These are phyloP conservation scores for Phyllosticta ampelicida DNA, from an alignment of 2,329 filamentous ascomycete species.

Conservation along the genomic window DNA sequence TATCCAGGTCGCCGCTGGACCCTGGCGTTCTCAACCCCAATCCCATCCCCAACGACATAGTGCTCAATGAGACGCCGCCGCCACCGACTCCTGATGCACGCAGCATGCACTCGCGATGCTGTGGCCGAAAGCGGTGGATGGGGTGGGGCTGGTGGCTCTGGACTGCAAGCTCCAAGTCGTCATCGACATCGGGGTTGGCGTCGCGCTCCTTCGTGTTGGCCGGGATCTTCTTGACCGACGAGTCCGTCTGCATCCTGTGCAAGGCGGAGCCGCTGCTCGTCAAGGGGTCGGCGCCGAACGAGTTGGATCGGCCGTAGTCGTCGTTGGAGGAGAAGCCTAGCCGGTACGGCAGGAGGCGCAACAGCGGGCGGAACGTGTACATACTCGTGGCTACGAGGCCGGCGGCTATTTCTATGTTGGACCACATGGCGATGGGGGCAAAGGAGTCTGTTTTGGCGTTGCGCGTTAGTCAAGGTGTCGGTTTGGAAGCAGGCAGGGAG, in stretches of 20 bases:
- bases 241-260: background rate
- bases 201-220: background rate
- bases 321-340: background rate
- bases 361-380: background rate
- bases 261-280: background rate
- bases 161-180: background rate
- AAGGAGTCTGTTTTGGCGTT: background rate
- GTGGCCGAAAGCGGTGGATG: background rate
- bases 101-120: background rate
- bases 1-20: background rate
- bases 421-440: background rate
- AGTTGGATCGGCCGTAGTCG: background rate
- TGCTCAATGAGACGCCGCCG: background rate
- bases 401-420: background rate
- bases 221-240: background rate
- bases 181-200: background rate
- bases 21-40: background rate
- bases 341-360: background rate
- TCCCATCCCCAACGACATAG: background rate
- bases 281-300: background rate
- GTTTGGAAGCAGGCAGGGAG: background rate
- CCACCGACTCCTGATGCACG: background rate
- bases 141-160: background rate
- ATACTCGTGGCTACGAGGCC: slow-evolving; percentile 3
- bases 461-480: background rate